phyloP scores from a whole-genome alignment of 2,329 filamentous ascomycete species.

The Phyllosticta citriasiana region DNA sequence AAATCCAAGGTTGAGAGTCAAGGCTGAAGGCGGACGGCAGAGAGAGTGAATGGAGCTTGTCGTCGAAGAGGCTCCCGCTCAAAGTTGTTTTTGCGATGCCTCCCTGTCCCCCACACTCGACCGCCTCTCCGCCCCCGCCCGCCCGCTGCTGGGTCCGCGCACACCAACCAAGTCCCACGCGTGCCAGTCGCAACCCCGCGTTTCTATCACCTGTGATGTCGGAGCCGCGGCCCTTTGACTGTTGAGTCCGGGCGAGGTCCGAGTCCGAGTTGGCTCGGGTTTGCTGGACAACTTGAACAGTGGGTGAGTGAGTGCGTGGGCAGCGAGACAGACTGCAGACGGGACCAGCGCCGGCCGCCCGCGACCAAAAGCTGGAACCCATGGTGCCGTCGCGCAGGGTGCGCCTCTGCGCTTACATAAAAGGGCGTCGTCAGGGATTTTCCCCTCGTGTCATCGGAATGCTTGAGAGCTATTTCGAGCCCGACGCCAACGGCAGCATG shows the following conservation, averaged over 20 bases:
- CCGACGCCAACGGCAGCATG: not conserved
- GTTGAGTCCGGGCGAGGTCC: not conserved
- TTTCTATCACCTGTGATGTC: not conserved
- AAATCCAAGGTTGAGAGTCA: not conserved
- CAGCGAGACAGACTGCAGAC: not conserved
- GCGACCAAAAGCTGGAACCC: not conserved
- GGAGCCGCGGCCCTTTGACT: too few species aligned
- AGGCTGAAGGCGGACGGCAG: not conserved
- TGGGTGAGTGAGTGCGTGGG: not conserved
- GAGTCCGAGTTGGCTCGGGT: not conserved
- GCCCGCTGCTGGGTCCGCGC: not conserved
- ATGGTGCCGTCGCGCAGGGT: not conserved
- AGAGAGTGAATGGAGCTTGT: not conserved
- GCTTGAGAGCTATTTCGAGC: not conserved
- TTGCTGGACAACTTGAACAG: not conserved
- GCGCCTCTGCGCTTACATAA: not conserved
- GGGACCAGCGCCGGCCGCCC: too few species aligned
- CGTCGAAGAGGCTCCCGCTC: not conserved
- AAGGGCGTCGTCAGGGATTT: not conserved
- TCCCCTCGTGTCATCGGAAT: too few species aligned
- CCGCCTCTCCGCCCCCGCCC: too few species aligned
- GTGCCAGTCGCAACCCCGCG: not conserved
- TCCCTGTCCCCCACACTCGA: not conserved
- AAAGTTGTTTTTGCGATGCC: not conserved
- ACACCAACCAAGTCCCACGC: not conserved